A percentile compares a stretch with the other conserved stretches of the same genome.
phyloP scores from a whole-genome alignment of 768 basidiomycete species.

The Lentinula lateritia region DNA sequence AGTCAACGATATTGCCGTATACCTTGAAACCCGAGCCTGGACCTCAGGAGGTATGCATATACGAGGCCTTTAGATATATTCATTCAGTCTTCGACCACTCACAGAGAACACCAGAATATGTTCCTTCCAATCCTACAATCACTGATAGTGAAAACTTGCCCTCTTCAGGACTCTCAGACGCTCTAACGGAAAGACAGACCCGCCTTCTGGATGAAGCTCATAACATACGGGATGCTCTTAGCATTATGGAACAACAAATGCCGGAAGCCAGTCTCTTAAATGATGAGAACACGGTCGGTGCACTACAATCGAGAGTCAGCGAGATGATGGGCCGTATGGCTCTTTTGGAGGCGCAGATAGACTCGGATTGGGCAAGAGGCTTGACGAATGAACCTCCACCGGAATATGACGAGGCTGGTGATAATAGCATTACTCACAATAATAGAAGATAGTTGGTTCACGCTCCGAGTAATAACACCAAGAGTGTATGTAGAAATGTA shows the following conservation, averaged over 20 bases:
- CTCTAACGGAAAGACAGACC: not conserved
- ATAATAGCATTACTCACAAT: not conserved
- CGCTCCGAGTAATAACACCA: too few relatives aligned
- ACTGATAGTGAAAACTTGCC: not conserved
- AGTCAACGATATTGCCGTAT: not conserved
- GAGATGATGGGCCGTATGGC: slow-evolving; percentile 29
- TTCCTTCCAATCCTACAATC: not conserved
- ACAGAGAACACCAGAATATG: not conserved
- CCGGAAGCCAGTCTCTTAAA: not conserved
- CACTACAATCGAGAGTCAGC: slow-evolving; percentile 10
- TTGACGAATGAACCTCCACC: slow-evolving; percentile 1
- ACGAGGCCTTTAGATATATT: not conserved
- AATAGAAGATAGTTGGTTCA: not conserved
- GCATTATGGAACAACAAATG: not conserved
- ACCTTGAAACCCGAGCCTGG: not conserved
- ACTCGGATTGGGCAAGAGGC: not conserved
- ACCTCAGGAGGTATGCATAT: not conserved
- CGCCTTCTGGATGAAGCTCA: not conserved
- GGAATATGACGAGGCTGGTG: not conserved
- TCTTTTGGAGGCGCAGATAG: not conserved
- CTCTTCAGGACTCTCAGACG: not conserved
- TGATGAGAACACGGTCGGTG: not conserved
- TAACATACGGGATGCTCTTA: not conserved
- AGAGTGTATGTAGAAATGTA: too few relatives aligned
- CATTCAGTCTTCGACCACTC: not conserved